These are phyloP conservation scores for Aspergillus floridensis DNA, from an alignment of 2,329 filamentous ascomycete species.

Conservation along the genomic window DNA sequence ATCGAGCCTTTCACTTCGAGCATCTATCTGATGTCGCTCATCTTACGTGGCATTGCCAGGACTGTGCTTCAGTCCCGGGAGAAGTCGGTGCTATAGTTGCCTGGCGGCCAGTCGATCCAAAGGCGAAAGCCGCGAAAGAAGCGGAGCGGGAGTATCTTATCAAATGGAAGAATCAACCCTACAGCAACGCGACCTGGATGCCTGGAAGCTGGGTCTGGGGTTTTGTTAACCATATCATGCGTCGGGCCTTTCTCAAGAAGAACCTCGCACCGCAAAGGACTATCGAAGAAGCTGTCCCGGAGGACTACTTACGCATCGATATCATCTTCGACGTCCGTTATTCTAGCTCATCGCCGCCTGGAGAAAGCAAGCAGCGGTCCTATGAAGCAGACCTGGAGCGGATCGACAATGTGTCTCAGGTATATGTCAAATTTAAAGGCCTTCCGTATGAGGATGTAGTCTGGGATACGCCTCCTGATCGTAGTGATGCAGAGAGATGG, in stretches of 20 bases:
- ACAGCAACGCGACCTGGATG: conserved; percentile 82
- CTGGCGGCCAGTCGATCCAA: conserved; percentile 71
- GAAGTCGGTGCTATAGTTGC: conserved; percentile 80
- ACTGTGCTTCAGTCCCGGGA: conserved; percentile 63
- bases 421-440: conserved; percentile 88
- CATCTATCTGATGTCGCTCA: conserved; percentile 63
- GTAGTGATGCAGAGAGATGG: conserved; percentile 64
- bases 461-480: conserved; percentile 77
- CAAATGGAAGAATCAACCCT: conserved; percentile 80
- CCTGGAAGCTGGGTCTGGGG: conserved; percentile 87
- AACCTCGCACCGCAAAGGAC: conserved; percentile 65
- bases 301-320: conserved; percentile 80
- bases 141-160: conserved; percentile 89
- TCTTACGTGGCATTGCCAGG: conserved; percentile 68
- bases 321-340: conserved; percentile 83
- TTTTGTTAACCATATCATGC: conserved; percentile 60
- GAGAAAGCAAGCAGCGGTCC: conserved; percentile 52
- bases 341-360: conserved; percentile 47
- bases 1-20: conserved; percentile 76
- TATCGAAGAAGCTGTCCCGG: conserved; percentile 75
- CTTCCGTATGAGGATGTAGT: conserved; percentile 86
- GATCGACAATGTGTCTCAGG: conserved; percentile 68
- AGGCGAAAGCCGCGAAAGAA: conserved; percentile 55
- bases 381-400: conserved; percentile 69
- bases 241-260: conserved; percentile 70